Base-by-base conservation (phyloP, 495 filamentous ascomycete genomes). In the Daldinia bambusicola region DNA sequence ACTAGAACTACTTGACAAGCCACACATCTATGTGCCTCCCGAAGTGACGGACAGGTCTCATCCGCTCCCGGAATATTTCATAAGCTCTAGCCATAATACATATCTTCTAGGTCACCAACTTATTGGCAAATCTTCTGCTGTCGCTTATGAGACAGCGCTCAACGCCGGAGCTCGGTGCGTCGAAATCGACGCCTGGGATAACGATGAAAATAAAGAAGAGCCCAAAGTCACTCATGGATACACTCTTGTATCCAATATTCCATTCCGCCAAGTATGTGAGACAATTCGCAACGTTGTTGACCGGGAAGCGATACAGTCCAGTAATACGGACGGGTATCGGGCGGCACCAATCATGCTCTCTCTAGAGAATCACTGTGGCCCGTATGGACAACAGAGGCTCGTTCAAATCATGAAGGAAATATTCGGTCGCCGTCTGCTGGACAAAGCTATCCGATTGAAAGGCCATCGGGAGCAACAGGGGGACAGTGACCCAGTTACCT, bases 181-280 rank as follows among this genome's bases (percentile, higher is more conserved):
- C n/a, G 85, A 88, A 72, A 88, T 88, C 41, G 85, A 87, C 63
- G 85, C 84, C 9, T 88, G 85, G 84, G 84, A 88, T 63, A 77
- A 85, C 58, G 71, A 79, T 14, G 82, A 86, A 26, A 66, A 85
- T 61, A 65, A 59, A 7, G 77, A 80, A 12, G 85, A 87, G 58
- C 85, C 84, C 0, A 87, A 86, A 66, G 85, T 87, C 37, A 88
- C 85, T 4, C 85, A 88, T 58, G 85, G 85, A 0, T 87, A 81
- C 59, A 88, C 85, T 1, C 78, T 88, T 1, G 84, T 85, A 3
- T 86, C 84, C 20, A 75, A 86, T 67, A 85, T 88, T 45, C 79
- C 79, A 4, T 88, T 88, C 69, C 84, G 85, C 14, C 56, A 70
- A 6, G 85, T 86, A 10, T 87, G 84, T 73, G 81, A 86, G 69